These are phyloP conservation scores for Aspergillus leporis DNA, from an alignment of 495 filamentous ascomycete species.

Conservation along the genomic window DNA sequence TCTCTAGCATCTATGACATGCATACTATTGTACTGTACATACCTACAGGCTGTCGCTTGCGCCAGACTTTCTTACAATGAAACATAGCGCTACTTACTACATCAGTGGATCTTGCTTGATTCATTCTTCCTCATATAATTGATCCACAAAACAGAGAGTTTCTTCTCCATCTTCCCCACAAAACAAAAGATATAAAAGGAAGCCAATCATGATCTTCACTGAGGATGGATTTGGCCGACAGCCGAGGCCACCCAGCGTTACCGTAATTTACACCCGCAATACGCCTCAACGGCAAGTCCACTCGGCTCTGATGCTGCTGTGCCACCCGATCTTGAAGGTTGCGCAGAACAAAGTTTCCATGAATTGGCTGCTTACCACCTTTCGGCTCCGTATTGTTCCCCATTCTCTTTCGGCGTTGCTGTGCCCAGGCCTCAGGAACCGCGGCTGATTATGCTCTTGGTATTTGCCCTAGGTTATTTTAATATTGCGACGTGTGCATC, in stretches of 20 bases:
- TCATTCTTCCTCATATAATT: no score
- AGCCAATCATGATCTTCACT: background rate
- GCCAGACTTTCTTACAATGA: no score
- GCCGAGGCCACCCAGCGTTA: constrained; percentile 32
- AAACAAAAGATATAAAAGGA: background rate
- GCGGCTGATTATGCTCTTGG: constrained; percentile 2
- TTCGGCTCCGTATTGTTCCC: constrained; percentile 7
- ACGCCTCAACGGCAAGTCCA: constrained; percentile 29
- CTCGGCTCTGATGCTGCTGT: constrained; percentile 20
- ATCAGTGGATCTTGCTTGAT: no score
- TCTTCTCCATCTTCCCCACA: background rate
- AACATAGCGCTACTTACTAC: no score
- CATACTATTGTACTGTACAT: no score
- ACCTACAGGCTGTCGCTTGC: no score
- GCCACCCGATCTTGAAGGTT: no score
- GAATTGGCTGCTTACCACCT: background rate
- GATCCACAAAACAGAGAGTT: background rate
- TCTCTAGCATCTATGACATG: no score
- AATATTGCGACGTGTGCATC: background rate
- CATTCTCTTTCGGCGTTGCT: background rate
- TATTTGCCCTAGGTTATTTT: background rate
- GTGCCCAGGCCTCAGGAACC: background rate
- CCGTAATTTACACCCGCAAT: constrained; percentile 33
- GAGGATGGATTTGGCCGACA: constrained; percentile 6
- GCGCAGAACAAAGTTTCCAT: background rate